Base-by-base conservation (phyloP, 148 eudicot species). In the Vaccinium corymbosum region DNA sequence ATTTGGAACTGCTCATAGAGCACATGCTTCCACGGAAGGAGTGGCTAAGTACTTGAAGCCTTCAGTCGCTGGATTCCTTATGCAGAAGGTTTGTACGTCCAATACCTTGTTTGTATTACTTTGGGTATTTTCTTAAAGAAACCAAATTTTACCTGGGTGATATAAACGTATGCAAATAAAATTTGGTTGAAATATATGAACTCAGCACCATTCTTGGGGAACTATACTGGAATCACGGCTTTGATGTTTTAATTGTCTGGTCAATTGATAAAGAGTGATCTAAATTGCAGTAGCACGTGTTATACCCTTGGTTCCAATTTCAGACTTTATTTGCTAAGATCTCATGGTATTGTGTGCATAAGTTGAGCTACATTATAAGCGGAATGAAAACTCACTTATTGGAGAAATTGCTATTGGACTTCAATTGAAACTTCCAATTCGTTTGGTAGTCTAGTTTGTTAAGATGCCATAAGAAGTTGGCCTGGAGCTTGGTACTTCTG, bases 1-100 rank as follows among this genome's bases (percentile, higher is more conserved):
- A 4, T 91, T 94, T 81, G 95, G 97, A 22, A 91, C 94, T 16
- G 97, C 97, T 68, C 97, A 94, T 86, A 89, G 94, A 83, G 97
- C 97, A 49, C 97, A 94, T 85, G 97, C 97, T 55, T 94, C 97
- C 52, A 92, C 95, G 17, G 95, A 92, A 87, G 97, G 97, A 46
- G 95, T 92, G 68, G 87, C 97, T 52, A 95, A 95, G 83, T 94
- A 81, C 87, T 90, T 95, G 90, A 93, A 88, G 76, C 98, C 98
- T 76, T 82, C 97, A 59, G 97, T 95, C 71, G 95, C 98, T 80
- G 98, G 98, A 51, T 92, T 91, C 86, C 91, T 95, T 76, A 87
- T 95, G 93, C 98, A 95, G 84, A 93, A 95, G 98, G 98, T 94
- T 86, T 79, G 78, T 84, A 46, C 16, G 52, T 78, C 13, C n/a